Evolutionary conservation across 2,329 filamentous ascomycete genomes (phyloP).

Genomic region (Karstenula rhodostoma): DNA sequence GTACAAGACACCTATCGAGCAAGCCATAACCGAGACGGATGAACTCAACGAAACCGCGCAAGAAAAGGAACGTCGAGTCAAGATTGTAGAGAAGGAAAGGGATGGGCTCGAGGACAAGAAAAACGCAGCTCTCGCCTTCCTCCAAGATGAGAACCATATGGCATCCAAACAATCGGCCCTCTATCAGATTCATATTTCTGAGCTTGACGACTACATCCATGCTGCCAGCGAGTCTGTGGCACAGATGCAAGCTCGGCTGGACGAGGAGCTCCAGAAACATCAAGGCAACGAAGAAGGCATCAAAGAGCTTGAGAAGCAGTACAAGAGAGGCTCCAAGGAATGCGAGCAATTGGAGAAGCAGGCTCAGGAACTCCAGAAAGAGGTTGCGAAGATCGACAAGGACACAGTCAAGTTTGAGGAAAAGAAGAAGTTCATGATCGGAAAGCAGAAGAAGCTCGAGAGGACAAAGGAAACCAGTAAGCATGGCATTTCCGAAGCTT

Average conservation of each 20-base stretch:
- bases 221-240: constrained; percentile 89
- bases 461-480: constrained; percentile 83
- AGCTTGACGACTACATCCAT: constrained; percentile 86
- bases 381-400: constrained; percentile 92
- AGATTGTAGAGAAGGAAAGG: constrained; percentile 98
- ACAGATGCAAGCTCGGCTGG: constrained; percentile 88
- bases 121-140: constrained; percentile 86
- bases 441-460: constrained; percentile 94
- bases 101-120: constrained; percentile 94
- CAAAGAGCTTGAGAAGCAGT: constrained; percentile 85
- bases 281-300: constrained; percentile 89
- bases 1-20: constrained; percentile 96
- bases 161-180: constrained; percentile 87
- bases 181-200: constrained; percentile 89
- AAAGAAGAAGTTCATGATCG: constrained; percentile 90
- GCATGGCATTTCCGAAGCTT: constrained; percentile 75
- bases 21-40: constrained; percentile 89
- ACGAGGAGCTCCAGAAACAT: constrained; percentile 89
- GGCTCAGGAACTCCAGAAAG: constrained; percentile 79
- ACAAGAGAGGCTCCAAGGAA: constrained; percentile 82
- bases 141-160: constrained; percentile 93
- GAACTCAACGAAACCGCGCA: constrained; percentile 91
- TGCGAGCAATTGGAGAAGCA: constrained; percentile 84
- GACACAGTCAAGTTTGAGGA: constrained; percentile 97
- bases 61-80: constrained; percentile 93